Percentiles rank a stretch among this genome's conserved stretches.
Evolutionary conservation across 371 early-diverging fungal species (phyloP).

Genomic region (Vairimorpha necatrix): DNA sequence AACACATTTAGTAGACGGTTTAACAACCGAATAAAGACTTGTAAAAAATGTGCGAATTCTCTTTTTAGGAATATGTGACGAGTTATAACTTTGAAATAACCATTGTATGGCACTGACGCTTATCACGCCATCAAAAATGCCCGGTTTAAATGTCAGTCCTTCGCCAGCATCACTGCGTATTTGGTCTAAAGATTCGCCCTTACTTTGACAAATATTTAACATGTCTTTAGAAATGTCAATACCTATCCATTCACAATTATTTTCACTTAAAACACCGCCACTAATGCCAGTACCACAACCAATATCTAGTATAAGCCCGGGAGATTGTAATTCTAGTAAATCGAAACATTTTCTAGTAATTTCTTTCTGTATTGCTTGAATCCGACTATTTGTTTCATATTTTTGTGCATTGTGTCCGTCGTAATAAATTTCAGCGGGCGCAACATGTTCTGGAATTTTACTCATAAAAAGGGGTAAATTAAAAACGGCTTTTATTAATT

Average conservation of each 20-base stretch:
- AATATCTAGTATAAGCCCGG: constrained; percentile 74
- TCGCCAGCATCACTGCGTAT: constrained; percentile 82
- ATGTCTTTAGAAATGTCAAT: constrained; percentile 85
- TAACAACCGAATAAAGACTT: constrained; percentile 76
- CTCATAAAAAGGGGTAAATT: background rate
- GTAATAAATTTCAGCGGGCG: constrained; percentile 61
- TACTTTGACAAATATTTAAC: constrained; percentile 66
- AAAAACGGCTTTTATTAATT: background rate
- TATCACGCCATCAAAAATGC: constrained; percentile 93
- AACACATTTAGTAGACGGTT: constrained; percentile 80
- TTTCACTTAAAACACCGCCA: constrained; percentile 84
- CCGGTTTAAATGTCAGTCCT: constrained; percentile 84
- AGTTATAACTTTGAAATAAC: constrained; percentile 91
- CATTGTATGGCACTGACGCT: constrained; percentile 94
- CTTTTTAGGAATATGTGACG: constrained; percentile 72
- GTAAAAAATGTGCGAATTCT: constrained; percentile 82
- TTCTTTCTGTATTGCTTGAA: constrained; percentile 58
- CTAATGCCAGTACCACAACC: constrained; percentile 91
- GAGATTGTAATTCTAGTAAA: constrained; percentile 48
- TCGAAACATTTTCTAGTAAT: constrained; percentile 61
- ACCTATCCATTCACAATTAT: constrained; percentile 86
- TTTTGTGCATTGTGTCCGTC: constrained; percentile 53
- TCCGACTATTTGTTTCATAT: constrained; percentile 60
- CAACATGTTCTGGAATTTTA: constrained; percentile 48
- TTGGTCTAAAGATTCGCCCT: constrained; percentile 29